A percentile compares a stretch with the other conserved stretches of the same genome.
phyloP scores from a whole-genome alignment of 306 rosid genomes.

The Astragalus membranaceus region DNA sequence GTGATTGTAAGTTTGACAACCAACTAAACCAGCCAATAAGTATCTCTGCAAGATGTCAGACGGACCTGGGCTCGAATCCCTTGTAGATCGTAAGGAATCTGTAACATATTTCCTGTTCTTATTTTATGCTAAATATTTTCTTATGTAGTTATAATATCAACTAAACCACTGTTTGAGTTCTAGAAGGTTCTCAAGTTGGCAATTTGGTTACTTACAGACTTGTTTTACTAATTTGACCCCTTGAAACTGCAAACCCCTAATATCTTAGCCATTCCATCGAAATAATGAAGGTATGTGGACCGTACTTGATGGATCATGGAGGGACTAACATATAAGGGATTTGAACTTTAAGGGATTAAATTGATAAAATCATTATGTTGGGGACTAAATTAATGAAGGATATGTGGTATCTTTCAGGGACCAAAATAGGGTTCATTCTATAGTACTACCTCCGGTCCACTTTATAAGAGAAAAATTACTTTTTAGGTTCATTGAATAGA shows the following conservation, averaged over 20 bases:
- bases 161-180: neutral
- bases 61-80: conserved; percentile 43
- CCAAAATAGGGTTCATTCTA: neutral
- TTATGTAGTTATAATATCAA: conserved; percentile 5
- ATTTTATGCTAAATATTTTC: neutral
- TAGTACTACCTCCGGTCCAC: no score
- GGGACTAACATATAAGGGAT: neutral
- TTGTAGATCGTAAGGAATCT: conserved; percentile 39
- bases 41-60: conserved; percentile 24
- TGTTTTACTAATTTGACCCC: neutral
- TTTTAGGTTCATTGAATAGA: no score
- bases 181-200: neutral
- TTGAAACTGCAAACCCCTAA: neutral
- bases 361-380: neutral
- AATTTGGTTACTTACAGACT: neutral
- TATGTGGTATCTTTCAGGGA: neutral
- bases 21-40: neutral
- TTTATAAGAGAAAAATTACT: no score
- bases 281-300: neutral
- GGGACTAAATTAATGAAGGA: neutral
- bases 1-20: neutral
- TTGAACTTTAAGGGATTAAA: neutral
- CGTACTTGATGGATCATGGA: neutral
- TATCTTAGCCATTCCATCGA: neutral
- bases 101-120: neutral